These are phyloP conservation scores for Dioscorea alata DNA, from an alignment of 106 monocot species.

Conservation along the genomic window DNA sequence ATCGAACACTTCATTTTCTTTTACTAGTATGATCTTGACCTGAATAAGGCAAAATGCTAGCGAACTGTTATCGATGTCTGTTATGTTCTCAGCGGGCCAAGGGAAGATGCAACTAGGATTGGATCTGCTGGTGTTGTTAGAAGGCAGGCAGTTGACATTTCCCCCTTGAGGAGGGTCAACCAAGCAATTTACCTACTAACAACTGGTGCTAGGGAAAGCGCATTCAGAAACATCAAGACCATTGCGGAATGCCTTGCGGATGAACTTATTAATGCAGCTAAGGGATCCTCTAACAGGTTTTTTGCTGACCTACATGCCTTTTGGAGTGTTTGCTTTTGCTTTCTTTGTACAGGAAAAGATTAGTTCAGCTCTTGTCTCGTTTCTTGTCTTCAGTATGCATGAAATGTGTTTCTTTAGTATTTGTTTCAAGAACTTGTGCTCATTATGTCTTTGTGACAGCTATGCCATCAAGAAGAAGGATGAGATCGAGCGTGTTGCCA, in stretches of 20 bases:
- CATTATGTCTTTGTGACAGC: conserved; percentile 6
- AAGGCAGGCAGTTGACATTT: conserved; percentile 59
- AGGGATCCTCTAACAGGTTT: conserved; percentile 62
- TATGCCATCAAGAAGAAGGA: conserved; percentile 71
- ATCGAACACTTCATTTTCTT: not conserved
- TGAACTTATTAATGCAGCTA: conserved; percentile 60
- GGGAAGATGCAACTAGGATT: conserved; percentile 55
- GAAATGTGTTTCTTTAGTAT: not conserved
- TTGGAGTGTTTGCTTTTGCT: not conserved
- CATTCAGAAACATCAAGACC: conserved; percentile 65
- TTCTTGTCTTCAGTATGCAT: not conserved
- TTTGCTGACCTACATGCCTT: not conserved
- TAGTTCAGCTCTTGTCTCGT: too few species aligned
- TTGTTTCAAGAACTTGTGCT: not conserved
- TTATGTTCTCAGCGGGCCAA: conserved; percentile 33
- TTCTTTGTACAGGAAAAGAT: too few species aligned
- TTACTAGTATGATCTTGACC: too few species aligned
- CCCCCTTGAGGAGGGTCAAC: conserved; percentile 55
- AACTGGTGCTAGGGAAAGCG: conserved; percentile 56
- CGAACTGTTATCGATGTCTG: not conserved
- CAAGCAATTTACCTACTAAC: conserved; percentile 58
- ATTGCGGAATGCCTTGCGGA: conserved; percentile 66
- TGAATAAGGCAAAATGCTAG: too few species aligned
- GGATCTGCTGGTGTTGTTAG: conserved; percentile 58
- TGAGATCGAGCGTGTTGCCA: conserved; percentile 63